phyloP scores from a whole-genome alignment of 2,329 filamentous ascomycete genomes.

The Teratosphaeria destructans region DNA sequence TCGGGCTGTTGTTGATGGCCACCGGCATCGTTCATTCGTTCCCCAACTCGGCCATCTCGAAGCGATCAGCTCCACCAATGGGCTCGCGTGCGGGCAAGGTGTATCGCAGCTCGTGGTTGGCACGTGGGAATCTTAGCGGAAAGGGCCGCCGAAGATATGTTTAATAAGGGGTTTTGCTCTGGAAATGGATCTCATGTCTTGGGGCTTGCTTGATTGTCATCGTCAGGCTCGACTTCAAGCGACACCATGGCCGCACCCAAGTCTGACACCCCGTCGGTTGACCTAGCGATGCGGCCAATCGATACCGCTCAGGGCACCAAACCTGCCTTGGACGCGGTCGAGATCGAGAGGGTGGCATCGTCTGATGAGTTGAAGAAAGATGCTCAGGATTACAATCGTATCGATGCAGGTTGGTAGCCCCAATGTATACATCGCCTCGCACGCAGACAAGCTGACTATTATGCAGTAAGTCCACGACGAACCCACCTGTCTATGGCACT shows the following conservation, averaged over 20 bases:
- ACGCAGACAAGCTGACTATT: neutral
- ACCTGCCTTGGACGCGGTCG: constrained; percentile 11
- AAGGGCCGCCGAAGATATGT: neutral
- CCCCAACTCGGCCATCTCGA: neutral
- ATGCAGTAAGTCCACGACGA: neutral
- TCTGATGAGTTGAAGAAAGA: constrained; percentile 37
- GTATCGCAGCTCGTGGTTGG: neutral
- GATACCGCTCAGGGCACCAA: neutral
- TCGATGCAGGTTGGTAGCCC: constrained; percentile 37
- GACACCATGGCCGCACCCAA: neutral
- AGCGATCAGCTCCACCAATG: neutral
- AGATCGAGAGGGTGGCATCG: constrained; percentile 42
- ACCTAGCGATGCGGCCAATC: neutral
- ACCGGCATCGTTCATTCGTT: neutral
- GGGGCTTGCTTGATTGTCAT: neutral
- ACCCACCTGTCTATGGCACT: too few relatives aligned
- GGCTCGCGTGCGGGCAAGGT: neutral
- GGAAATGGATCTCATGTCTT: neutral
- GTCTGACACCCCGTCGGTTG: neutral
- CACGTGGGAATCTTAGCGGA: neutral
- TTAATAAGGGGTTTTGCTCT: neutral
- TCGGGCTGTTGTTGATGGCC: neutral
- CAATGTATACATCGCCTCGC: neutral
- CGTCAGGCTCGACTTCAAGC: neutral
- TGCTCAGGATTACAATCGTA: constrained; percentile 46